phyloP scores from a whole-genome alignment of 2,329 filamentous ascomycete species.

The Aureobasidium sp. region DNA sequence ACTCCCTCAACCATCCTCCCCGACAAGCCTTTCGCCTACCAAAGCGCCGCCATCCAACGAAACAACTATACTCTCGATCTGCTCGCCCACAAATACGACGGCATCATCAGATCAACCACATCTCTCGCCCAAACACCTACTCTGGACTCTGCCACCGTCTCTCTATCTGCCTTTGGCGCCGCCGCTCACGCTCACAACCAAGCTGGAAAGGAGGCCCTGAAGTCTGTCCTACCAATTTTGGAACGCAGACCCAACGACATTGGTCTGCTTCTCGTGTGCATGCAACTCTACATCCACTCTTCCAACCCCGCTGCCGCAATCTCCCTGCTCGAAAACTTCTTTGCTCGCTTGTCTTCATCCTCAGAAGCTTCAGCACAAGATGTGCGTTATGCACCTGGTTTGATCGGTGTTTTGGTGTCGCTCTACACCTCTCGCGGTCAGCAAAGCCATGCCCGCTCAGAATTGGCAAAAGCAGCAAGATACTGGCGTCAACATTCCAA shows the following conservation, averaged over 20 bases:
- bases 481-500: slow-evolving; percentile 60
- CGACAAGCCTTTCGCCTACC: slow-evolving; percentile 66
- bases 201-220: slow-evolving; percentile 60
- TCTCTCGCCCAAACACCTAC: slow-evolving; percentile 40
- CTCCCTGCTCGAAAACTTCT: slow-evolving; percentile 66
- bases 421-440: slow-evolving; percentile 73
- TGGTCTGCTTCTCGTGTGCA: slow-evolving; percentile 68
- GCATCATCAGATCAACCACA: slow-evolving; percentile 52
- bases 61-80: slow-evolving; percentile 61
- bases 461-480: slow-evolving; percentile 69
- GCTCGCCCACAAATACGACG: slow-evolving; percentile 59
- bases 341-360: slow-evolving; percentile 62
- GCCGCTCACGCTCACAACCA: slow-evolving; percentile 63
- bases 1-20: slow-evolving; percentile 47
- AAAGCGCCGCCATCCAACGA: slow-evolving; percentile 52
- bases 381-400: slow-evolving; percentile 73
- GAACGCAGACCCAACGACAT: slow-evolving; percentile 72
- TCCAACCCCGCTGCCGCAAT: slow-evolving; percentile 69
- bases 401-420: slow-evolving; percentile 72
- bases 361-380: slow-evolving; percentile 52
- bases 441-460: slow-evolving; percentile 60
- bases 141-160: slow-evolving; percentile 37
- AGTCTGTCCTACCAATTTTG: slow-evolving; percentile 60
- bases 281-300: slow-evolving; percentile 71
- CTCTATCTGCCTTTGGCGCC: slow-evolving; percentile 59